Base-by-base conservation (phyloP, 1,284 basidiomycete genomes). In the Pterulicium gracile region DNA sequence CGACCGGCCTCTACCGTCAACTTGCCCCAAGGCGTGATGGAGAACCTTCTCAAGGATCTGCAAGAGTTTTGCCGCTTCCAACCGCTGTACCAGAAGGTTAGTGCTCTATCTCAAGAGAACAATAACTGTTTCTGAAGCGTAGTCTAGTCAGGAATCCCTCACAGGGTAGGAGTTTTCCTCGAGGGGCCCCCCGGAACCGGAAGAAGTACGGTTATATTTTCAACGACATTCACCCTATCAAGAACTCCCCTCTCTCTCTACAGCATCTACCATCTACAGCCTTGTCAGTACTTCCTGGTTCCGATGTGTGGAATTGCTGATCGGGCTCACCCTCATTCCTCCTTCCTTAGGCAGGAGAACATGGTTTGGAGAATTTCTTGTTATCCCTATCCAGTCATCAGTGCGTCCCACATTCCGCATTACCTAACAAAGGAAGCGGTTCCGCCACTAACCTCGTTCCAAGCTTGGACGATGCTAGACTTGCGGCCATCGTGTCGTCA, bases 321-420 rank as follows among this genome's bases (percentile, higher is more conserved):
- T n/a, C n/a, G n/a, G n/a, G n/a, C n/a, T n/a, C n/a, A n/a, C n/a
- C n/a, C n/a, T n/a, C n/a, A n/a, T n/a, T n/a, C n/a, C n/a, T n/a
- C n/a, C 27, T 7, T 7, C 36, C 19, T 10, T 18, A 39, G 36
- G 36, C 79, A 2, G 72, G 77, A 2, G 76, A 76, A 57, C 64
- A 81, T 2, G 68, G 70, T 17, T 62, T 80, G 10, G 76, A 79
- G 51, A 75, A 81, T 17, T 81, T 76, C 50, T 65, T 72, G 0
- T 55, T 81, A 4, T 75, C 73, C 1, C 61, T 81, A 3, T 67
- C 75, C 1, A 65, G 72, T 18, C 60, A 63, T 23, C 68, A 65
- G 72, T 75, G 53, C 34, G 69, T 61, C n/a, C 27, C n/a, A n/a
- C 27, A 32, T 32, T 32, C 7, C 27, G 27, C 27, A 7, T 7